Base-by-base conservation (phyloP, 768 basidiomycete species). In the Guyanaporus albipodus region DNA sequence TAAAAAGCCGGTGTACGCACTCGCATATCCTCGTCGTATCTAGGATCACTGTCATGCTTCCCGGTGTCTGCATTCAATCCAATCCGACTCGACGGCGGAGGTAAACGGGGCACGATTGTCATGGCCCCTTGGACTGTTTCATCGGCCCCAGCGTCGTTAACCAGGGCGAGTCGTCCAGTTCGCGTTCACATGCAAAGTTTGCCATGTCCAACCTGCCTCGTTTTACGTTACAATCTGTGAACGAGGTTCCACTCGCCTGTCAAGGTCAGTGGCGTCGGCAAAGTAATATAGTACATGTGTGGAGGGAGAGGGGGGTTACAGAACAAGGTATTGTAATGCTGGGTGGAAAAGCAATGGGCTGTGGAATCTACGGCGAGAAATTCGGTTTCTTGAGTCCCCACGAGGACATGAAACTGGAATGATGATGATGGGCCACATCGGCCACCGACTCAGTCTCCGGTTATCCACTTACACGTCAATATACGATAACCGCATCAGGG, bases 161-260 rank as follows among this genome's bases (percentile, higher is more conserved):
- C 12, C 33, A 39, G 34, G 33, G 29, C 15, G 12, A 35, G 26
- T 32, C 31, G 24, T 11, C 34, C 45, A 8, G 12, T 12, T 18
- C 29, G 24, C 19, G 15, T 24, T 40, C 29, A 21, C 36, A 15
- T 10, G 11, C 46, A 32, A 17, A 11, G 22, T 24, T 18, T 34
- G 32, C n/a, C 21, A 19, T 29, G 22, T 8, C 21, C 22, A 7
- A 12, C 34, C 40, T 26, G 34, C 19, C 17, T 31, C 8, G 4
- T n/a, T 15, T 58, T 52, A 58, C 58, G 57, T 58, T 26, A 33
- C 21, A 10, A n/a, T 24, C 27, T 33, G 36, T 29, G 44, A 42
- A 35, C 31, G 31, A 32, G 14, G 27, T 31, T 14, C 28, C 38
- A 35, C 32, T 33, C 19, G 21, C 34, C 4, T 32, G 37, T 33